Evolutionary conservation across 2,329 filamentous ascomycete species (phyloP), one percentile per base, ranked within the genome.

Genomic region (Aspergillus fumigatus): DNA sequence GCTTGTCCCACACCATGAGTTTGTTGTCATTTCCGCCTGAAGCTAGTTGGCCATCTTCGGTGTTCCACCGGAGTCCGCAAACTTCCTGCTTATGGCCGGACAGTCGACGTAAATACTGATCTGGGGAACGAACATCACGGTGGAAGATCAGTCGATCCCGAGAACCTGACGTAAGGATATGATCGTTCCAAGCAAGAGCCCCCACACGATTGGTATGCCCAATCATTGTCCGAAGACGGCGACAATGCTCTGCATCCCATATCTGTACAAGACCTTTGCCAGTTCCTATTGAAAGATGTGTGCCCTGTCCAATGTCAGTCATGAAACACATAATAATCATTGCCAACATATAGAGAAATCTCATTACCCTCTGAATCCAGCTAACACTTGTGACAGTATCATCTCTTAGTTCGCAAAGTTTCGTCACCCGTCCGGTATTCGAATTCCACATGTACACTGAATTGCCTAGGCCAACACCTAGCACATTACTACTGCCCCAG

Each of bases 371-470:
- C 75, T 99, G 94, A 65, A 99, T 99, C 94, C 94, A 99, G 55
- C 89, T 95, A 10, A 99, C 94, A 66, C 92, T 97, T 2, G 94
- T 99, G 1, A 99, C 93, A 0, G 88, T 92, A 70, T 99, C 94
- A 66, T 96, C 92, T 62, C 90, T 87, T 11, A 97, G 79, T 48
- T 95, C 93, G 74, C 94, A 97, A 9, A 99, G 82, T 74, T 95
- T 96, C 59, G 92, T 96, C 2, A 99, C 94, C 62, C 89, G 85
- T 60, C 93, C 94, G 7, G 89, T 89, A 64, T 91, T 86, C 4
- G 92, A 94, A 71, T 97, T 96, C 94, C 94, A 99, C 86, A 97
- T 94, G 70, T 97, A 99, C 5, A 99, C 94, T 64, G 90, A 95
- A 19, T 89, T 90, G 19, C 92, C 92, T 26, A 99, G 78, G 0